Evolutionary conservation across 441 rosid species (phyloP).

Genomic region (Cnidoscolus chayamansa): DNA sequence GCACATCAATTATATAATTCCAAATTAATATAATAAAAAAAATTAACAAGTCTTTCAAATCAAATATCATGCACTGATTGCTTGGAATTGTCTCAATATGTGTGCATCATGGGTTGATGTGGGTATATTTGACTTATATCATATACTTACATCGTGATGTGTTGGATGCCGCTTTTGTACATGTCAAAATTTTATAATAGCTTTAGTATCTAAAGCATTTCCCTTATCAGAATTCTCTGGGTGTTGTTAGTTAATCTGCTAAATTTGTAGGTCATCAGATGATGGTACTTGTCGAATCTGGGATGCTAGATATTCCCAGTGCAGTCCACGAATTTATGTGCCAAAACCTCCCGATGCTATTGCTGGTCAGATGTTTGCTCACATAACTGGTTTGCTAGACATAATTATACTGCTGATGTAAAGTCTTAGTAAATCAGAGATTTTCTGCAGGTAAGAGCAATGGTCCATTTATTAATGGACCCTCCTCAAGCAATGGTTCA

Average conservation of each 20-base stretch:
- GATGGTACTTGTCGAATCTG: conserved; percentile 99
- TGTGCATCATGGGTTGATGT: conserved; percentile 10
- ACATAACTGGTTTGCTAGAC: conserved; percentile 17
- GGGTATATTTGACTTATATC: not conserved
- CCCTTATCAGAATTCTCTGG: conserved; percentile 7
- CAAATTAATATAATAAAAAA: not conserved
- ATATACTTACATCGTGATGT: not conserved
- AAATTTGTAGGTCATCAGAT: conserved; percentile 79
- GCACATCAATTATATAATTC: not conserved
- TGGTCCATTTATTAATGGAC: conserved; percentile 49
- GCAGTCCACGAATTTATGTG: conserved; percentile 66
- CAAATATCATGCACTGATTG: not conserved
- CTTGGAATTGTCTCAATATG: not conserved
- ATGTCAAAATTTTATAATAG: not conserved
- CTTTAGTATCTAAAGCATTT: not conserved
- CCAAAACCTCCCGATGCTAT: conserved; percentile 70
- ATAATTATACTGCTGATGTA: conserved; percentile 9
- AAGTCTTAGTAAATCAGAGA: conserved; percentile 37
- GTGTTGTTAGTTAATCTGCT: conserved; percentile 24
- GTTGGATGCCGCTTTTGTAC: not conserved
- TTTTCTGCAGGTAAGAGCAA: conserved; percentile 57
- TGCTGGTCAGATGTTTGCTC: conserved; percentile 46
- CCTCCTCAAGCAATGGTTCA: conserved; percentile 55
- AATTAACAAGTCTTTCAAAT: not conserved
- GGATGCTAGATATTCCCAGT: conserved; percentile 84